These are phyloP conservation scores for Adenanthera pavonina DNA, from an alignment of 306 rosid genomes.

Conservation along the genomic window DNA sequence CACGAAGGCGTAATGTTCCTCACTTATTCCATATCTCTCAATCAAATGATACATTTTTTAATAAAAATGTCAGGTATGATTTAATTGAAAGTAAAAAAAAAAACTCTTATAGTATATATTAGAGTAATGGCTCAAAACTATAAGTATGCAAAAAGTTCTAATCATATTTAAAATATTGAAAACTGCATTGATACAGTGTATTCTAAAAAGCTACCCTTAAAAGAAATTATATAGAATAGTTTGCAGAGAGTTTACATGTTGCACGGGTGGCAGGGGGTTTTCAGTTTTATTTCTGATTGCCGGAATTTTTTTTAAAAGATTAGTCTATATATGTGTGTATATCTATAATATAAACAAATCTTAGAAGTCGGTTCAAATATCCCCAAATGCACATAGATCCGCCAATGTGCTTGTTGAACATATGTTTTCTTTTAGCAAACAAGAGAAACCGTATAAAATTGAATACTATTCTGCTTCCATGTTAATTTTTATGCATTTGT, in stretches of 20 bases:
- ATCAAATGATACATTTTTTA: not conserved
- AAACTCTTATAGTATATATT: too few species aligned
- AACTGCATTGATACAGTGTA: conserved; percentile 13
- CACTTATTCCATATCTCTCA: not conserved
- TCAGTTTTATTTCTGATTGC: too few species aligned
- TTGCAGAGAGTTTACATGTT: not conserved
- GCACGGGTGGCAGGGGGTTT: not conserved
- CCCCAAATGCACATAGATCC: not conserved
- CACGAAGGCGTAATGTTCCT: not conserved
- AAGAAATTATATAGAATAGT: not conserved
- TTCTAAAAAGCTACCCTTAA: not conserved
- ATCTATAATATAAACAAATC: not conserved
- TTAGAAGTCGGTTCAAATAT: not conserved
- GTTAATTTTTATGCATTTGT: not conserved
- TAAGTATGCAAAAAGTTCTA: not conserved
- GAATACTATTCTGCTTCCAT: not conserved
- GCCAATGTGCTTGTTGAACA: not conserved
- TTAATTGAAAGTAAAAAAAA: not conserved
- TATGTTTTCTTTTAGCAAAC: not conserved
- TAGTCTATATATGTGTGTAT: too few species aligned
- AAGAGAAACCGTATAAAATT: not conserved
- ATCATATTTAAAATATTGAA: not conserved
- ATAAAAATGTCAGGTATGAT: not conserved
- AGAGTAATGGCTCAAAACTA: not conserved
- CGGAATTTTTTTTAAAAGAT: too few species aligned